Conservation (phyloP, 306 rosid species). For the Astragalus membranaceus region DNA sequence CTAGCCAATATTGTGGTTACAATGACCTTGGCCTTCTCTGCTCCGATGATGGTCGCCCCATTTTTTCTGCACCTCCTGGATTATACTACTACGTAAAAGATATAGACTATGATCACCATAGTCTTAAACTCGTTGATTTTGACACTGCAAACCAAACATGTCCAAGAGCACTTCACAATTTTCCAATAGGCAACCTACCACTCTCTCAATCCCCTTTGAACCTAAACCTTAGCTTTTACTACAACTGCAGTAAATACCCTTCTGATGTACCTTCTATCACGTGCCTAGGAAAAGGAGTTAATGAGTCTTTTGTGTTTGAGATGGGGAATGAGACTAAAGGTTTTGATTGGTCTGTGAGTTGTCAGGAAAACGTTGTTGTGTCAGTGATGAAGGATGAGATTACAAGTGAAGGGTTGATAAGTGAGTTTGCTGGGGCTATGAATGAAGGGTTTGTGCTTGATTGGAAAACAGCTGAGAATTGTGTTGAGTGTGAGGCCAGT, state of each 20-base stretch:
- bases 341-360: conserved; percentile 25
- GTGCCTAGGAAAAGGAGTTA: conserved; percentile 12
- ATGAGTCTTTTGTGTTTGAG: conserved; percentile 30
- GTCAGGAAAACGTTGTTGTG: conserved; percentile 15
- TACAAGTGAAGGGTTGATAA: conserved; percentile 10
- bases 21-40: conserved; percentile 16
- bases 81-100: not conserved
- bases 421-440: conserved; percentile 28
- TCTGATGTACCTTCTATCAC: not conserved
- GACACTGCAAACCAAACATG: conserved; percentile 24
- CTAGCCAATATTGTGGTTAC: conserved; percentile 34
- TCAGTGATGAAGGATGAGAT: conserved; percentile 31
- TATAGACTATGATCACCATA: conserved; percentile 5
- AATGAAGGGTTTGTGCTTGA: conserved; percentile 32
- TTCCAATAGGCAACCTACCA: conserved; percentile 23
- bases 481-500: conserved; percentile 26
- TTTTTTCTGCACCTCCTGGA: not conserved
- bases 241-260: conserved; percentile 30
- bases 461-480: conserved; percentile 8
- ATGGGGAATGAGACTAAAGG: conserved; percentile 16
- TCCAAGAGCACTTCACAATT: conserved; percentile 29
- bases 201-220: conserved; percentile 22
- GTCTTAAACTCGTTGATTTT: conserved; percentile 17
- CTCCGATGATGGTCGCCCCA: not conserved
- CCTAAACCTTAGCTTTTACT: conserved; percentile 28